Percentiles rank a stretch among this genome's conserved stretches.
Conservation (phyloP, 176 grass and related monocot genomes). For the Aegilops sharonensis region DNA sequence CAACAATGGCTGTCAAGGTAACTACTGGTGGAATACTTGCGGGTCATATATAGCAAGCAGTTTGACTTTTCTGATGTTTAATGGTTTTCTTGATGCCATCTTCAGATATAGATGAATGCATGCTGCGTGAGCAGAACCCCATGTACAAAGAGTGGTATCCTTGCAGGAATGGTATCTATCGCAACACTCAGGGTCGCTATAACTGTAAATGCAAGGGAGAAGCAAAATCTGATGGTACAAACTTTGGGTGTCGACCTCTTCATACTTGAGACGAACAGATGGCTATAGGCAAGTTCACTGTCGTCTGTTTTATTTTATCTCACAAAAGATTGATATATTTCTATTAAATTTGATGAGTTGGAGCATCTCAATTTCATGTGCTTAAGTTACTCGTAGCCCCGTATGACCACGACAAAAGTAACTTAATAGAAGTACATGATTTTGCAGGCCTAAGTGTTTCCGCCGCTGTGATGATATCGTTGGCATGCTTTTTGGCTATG, state of each 20-base stretch:
- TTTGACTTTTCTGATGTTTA: neutral
- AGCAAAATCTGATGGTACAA: constrained; percentile 1
- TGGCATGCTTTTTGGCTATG: constrained; percentile 15
- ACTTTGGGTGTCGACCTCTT: constrained; percentile 7
- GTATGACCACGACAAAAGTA: neutral
- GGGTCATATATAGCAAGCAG: neutral
- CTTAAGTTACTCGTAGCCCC: neutral
- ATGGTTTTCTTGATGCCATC: neutral
- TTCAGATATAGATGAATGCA: constrained; percentile 25
- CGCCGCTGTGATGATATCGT: neutral
- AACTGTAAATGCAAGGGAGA: constrained; percentile 21
- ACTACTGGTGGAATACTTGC: neutral
- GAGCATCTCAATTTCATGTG: neutral
- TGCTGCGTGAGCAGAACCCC: neutral
- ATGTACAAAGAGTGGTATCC: constrained; percentile 28
- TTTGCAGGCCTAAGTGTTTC: constrained; percentile 15
- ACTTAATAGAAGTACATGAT: neutral
- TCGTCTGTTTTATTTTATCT: neutral
- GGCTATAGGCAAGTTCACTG: constrained; percentile 12
- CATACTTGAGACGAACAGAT: neutral
- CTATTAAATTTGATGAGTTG: neutral
- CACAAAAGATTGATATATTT: neutral
- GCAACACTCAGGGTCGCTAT: constrained; percentile 10
- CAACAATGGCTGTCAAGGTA: constrained; percentile 24
- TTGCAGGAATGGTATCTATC: constrained; percentile 17